Conservation (phyloP, 805 yeast species). For the Starmerella riodocensis region DNA sequence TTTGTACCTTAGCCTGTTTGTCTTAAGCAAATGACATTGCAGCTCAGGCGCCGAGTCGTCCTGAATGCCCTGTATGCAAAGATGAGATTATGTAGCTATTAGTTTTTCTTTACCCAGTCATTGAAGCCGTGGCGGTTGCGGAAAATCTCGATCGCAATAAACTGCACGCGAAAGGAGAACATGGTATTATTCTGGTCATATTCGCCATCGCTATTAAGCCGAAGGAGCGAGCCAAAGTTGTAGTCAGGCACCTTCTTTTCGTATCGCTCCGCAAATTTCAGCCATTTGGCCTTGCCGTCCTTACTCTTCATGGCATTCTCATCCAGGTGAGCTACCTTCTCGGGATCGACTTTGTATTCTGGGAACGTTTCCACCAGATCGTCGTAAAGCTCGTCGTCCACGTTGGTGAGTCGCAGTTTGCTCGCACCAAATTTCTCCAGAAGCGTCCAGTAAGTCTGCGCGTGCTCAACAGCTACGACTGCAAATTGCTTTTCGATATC, state of each 20-base stretch:
- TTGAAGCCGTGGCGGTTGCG: slow-evolving; percentile 83
- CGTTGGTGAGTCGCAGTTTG: slow-evolving; percentile 40
- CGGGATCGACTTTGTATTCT: slow-evolving; percentile 53
- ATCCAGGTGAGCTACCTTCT: slow-evolving; percentile 40
- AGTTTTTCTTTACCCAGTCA: slow-evolving; percentile 58
- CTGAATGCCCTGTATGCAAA: too few relatives aligned
- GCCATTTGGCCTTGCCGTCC: slow-evolving; percentile 80
- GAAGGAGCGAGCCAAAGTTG: slow-evolving; percentile 87
- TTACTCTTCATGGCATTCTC: slow-evolving; percentile 77
- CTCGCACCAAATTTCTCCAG: slow-evolving; percentile 60
- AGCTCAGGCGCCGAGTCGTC: too few relatives aligned
- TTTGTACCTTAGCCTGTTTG: slow-evolving; percentile 7
- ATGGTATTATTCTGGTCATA: slow-evolving; percentile 75
- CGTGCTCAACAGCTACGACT: slow-evolving; percentile 90
- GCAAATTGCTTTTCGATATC: slow-evolving; percentile 97
- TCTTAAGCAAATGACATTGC: too few relatives aligned
- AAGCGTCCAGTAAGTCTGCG: slow-evolving; percentile 79
- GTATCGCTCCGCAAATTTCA: slow-evolving; percentile 68
- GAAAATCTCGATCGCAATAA: slow-evolving; percentile 85
- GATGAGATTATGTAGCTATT: too few relatives aligned
- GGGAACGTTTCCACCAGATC: slow-evolving; percentile 58
- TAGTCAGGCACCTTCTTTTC: slow-evolving; percentile 73
- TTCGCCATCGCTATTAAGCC: slow-evolving; percentile 58
- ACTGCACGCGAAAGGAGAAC: slow-evolving; percentile 84
- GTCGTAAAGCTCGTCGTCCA: slow-evolving; percentile 31